Evolutionary conservation across 129 eudicot genomes (phyloP), one percentile per base, ranked within the genome.

Genomic region (Mikania micrantha): DNA sequence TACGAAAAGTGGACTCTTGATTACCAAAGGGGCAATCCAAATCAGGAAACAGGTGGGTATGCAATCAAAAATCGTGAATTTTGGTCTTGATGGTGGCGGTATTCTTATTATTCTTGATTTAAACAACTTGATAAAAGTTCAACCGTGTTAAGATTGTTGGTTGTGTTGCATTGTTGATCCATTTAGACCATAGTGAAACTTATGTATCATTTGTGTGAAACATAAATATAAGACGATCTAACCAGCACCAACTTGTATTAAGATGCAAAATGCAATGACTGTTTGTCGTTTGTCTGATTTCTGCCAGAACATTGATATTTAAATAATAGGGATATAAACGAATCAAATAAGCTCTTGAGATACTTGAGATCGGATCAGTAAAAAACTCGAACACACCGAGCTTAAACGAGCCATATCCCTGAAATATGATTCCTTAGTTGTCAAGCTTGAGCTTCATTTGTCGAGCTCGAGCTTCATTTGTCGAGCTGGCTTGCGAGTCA

Each of bases 1-100:
- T 94, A 89, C 28, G 97, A 89, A 72, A 94, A 87, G 71, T 94
- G 99, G 99, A 83, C 90, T 10, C 95, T 94, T 60, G 93, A 94
- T 68, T 88, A 78, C 70, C 59, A 78, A 25, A 73, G 63, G 60
- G 62, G 67, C 31, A 60, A 57, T 34, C 49, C 76, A 15, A 66
- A 71, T 28, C 52, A 56, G 52, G 84, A 70, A 63, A 61, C 53
- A 44, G 76, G 69, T 11, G 81, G 38, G 66, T 80, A 34, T 71
- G 72, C 80, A 15, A 68, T 93, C 50, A 77, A 79, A 62, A 69
- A 82, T 65, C 81, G 87, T 27, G 97, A 94, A 73, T 86, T 89
- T 66, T 93, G 96, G 99, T 15, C 77, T 67, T 92, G 81, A 91
- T 71, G 49, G 44, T 64, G 12, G 28, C 53, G 74, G 27, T 69